A percentile compares a stretch with the other conserved stretches of the same genome.
Conservation (phyloP, 208 protist genomes). For the Trypanosoma lewisi region DNA sequence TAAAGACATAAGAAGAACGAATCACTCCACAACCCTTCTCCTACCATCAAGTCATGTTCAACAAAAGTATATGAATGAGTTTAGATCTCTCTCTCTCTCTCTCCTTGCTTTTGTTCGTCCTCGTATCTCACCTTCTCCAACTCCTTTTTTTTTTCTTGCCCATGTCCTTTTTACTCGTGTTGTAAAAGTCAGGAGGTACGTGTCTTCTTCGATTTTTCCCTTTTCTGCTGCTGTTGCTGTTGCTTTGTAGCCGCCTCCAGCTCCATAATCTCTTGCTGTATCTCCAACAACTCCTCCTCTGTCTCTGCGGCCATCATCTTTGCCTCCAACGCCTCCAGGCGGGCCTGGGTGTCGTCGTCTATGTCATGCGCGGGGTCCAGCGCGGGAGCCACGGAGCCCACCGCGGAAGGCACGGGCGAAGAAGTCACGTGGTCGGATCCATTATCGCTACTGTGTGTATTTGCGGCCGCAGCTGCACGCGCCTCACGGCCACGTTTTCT, state of each 20-base stretch:
- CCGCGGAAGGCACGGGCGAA: background rate
- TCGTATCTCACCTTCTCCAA: no score
- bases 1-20: background rate
- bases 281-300: slow-evolving; percentile 60
- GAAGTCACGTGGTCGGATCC: background rate
- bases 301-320: slow-evolving; percentile 73
- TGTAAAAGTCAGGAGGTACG: slow-evolving; percentile 10
- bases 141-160: background rate
- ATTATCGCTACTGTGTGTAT: background rate
- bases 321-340: slow-evolving; percentile 63
- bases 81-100: no score
- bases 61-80: no score
- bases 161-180: background rate
- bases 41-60: no score
- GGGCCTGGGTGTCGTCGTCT: slow-evolving; percentile 40
- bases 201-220: slow-evolving; percentile 9
- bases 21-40: background rate
- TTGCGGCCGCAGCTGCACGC: slow-evolving; percentile 26
- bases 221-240: slow-evolving; percentile 17
- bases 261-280: slow-evolving; percentile 80
- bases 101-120: no score
- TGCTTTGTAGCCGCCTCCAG: slow-evolving; percentile 33
- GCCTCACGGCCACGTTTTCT: slow-evolving; percentile 79
- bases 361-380: slow-evolving; percentile 18
- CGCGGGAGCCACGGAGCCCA: background rate